Evolutionary conservation across 495 filamentous ascomycete genomes (phyloP), one percentile per base, ranked within the genome.

Genomic region (Gamarada debralockiae): DNA sequence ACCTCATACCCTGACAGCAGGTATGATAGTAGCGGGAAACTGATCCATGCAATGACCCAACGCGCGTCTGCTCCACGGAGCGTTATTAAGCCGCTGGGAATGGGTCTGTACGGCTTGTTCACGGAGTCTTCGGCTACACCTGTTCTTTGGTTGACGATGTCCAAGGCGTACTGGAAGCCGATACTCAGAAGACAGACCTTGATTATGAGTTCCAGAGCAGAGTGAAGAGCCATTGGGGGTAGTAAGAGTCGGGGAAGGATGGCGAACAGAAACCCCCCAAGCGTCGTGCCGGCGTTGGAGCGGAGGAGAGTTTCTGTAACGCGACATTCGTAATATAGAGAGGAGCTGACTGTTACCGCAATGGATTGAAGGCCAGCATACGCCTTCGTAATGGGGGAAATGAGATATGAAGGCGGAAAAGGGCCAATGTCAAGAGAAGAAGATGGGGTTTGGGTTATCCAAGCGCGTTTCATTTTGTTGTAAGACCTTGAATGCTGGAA

Each of bases 41-140:
- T 57, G 20, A 9, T 52, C 34, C 0, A 78, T 58, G 36, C 80
- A 27, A 2, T 65, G 31, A 3, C 56, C 46, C 46, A 49, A 20
- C 46, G 29, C 1, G 10, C 52, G 29, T 69, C 61, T 8, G 74
- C 67, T 23, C 74, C 65, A 0, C 55, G 58, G 0, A 56, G 25
- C 4, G 67, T 71, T 8, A 81, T 61, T 14, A 67, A 65, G 1
- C 67, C 61, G 0, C 59, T 58, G 0, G 75, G 77, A 3, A 84
- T 66, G 0, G 77, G 75, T 1, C 79, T 70, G 76, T 79, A 82
- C 3, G 75, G 73, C 59, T 82, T 83, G 65, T 83, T 83, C 53
- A 77, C 50, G 0, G 33, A 14, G 51, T 81, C 79, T 60, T 81
- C 79, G 0, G 53, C 42, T 14, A 77, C 56, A 5, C 74, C 74